These are phyloP conservation scores for Gardenia jasminoides DNA, from an alignment of 257 asterid genomes.

Conservation along the genomic window DNA sequence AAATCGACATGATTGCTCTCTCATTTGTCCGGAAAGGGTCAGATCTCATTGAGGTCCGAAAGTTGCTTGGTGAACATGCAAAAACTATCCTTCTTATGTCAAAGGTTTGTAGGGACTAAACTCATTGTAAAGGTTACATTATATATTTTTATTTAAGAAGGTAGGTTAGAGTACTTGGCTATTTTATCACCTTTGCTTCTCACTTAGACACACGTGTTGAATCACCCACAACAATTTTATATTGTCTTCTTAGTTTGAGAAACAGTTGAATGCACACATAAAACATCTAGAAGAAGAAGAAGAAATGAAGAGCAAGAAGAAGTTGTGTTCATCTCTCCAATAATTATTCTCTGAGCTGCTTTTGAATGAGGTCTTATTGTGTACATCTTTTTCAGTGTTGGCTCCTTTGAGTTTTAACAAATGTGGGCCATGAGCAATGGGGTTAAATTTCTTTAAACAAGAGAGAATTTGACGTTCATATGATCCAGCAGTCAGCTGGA, in stretches of 20 bases:
- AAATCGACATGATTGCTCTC: constrained; percentile 38
- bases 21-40: constrained; percentile 44
- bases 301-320: neutral
- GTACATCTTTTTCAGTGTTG: neutral
- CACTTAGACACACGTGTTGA: neutral
- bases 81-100: constrained; percentile 40
- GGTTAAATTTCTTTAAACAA: neutral
- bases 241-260: neutral
- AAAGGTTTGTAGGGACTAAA: constrained; percentile 22
- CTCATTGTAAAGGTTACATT: too few species aligned
- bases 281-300: neutral
- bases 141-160: too few species aligned
- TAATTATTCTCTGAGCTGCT: neutral
- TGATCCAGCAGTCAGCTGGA: neutral
- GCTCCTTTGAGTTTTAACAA: neutral
- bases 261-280: neutral
- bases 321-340: neutral
- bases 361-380: neutral
- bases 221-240: neutral
- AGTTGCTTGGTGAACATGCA: constrained; percentile 35
- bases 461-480: neutral
- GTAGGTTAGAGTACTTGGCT: too few species aligned
- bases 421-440: neutral
- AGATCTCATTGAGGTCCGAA: constrained; percentile 38
- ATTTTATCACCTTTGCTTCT: neutral